Base-by-base conservation (phyloP, 768 basidiomycete species). In the Tulasnella sp. region DNA sequence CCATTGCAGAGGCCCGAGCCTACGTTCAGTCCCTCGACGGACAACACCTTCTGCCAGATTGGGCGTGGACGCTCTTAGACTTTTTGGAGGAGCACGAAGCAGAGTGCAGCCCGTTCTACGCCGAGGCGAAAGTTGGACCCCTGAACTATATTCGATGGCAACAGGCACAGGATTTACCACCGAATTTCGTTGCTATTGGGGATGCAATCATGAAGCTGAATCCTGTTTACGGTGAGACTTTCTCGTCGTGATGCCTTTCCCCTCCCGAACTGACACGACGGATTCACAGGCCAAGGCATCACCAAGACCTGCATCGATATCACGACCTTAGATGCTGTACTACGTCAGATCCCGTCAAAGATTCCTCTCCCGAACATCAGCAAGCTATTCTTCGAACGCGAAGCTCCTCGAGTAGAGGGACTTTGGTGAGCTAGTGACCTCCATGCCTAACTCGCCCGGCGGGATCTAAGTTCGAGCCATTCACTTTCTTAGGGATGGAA, bases 101-200 rank as follows among this genome's bases (percentile, higher is more conserved):
- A 56, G 62, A 76, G 36, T 62, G 34, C 52, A 71, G 0, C 14
- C 38, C 58, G 19, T 9, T 12, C 31, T 56, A 71, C n/a, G 31
- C 44, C 48, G 48, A 74, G 52, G 71, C 36, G 1, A 71, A 75
- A 39, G 27, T 71, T 84, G 84, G 84, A 21, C 68, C 81, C 4
- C 81, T 82, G 9, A 80, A 80, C 10, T 85, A 83, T 75, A 76
- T 85, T 42, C 81, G 77, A 21, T 86, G 85, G 75, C 83, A 85
- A 58, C 56, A 58, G 34, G 83, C 80, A 2, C 74, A 46, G 21
- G 81, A 83, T 7, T 77, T 86, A 12, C 86, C 86, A 0, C 75
- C 80, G 14, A 86, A 86, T 78, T 86, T 83, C 68, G 81, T 86
- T 56, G 86, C 85, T 0, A 12, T 86, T 39, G 86, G 86, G 21